These are phyloP conservation scores for Russula earlei DNA, from an alignment of 768 basidiomycete species.

Conservation along the genomic window DNA sequence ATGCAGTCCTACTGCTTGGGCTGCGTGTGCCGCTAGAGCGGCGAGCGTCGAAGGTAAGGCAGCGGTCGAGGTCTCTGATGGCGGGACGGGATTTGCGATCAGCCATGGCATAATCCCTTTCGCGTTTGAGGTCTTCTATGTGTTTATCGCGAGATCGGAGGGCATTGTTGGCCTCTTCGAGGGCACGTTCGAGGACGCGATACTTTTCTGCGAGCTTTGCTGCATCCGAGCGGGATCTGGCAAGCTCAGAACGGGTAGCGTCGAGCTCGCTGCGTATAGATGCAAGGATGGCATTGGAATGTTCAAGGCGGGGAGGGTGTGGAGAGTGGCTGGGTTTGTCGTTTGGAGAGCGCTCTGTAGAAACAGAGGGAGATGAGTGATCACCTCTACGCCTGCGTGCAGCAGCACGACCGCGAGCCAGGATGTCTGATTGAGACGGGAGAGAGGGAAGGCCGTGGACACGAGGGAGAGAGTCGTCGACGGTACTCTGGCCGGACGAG, in stretches of 20 bases:
- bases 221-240: slow-evolving; percentile 43
- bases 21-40: slow-evolving; percentile 14
- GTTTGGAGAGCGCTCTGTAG: slow-evolving; percentile 15
- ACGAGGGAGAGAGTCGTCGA: slow-evolving; percentile 11
- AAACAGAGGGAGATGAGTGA: slow-evolving; percentile 18
- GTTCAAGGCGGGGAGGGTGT: slow-evolving; percentile 11
- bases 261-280: slow-evolving; percentile 51
- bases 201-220: slow-evolving; percentile 53
- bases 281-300: slow-evolving; percentile 15
- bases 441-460: slow-evolving; percentile 9
- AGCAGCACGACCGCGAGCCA: slow-evolving; percentile 19
- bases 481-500: slow-evolving; percentile 9
- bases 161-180: slow-evolving; percentile 55
- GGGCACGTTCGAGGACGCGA: slow-evolving; percentile 49
- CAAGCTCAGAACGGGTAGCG: slow-evolving; percentile 43
- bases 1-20: slow-evolving; percentile 13
- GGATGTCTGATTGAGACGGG: slow-evolving; percentile 17
- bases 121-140: slow-evolving; percentile 41
- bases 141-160: slow-evolving; percentile 51
- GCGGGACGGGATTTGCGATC: slow-evolving; percentile 15
- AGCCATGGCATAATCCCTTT: slow-evolving; percentile 19
- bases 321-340: slow-evolving; percentile 9
- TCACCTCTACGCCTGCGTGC: slow-evolving; percentile 20
- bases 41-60: slow-evolving; percentile 17
- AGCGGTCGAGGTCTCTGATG: slow-evolving; percentile 12